A percentile compares a stretch with the other conserved stretches of the same genome.
Evolutionary conservation across 2,329 filamentous ascomycete genomes (phyloP).

Genomic region (Penicillium sp.): DNA sequence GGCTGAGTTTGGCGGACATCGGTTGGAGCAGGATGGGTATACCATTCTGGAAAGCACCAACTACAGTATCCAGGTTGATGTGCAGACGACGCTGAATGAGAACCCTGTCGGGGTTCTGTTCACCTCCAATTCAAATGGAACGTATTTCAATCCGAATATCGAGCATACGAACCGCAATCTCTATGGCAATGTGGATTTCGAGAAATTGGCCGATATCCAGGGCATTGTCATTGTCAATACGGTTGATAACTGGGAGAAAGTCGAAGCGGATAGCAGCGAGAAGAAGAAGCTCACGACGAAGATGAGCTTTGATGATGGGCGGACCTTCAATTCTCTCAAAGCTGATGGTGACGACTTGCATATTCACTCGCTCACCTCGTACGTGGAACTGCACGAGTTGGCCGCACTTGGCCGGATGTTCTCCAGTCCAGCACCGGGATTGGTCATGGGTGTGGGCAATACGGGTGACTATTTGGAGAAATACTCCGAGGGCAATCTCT

Average conservation of each 20-base stretch:
- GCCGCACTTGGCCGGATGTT: slow-evolving; percentile 84
- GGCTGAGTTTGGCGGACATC: slow-evolving; percentile 85
- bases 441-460: slow-evolving; percentile 94
- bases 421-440: slow-evolving; percentile 88
- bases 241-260: slow-evolving; percentile 82
- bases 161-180: slow-evolving; percentile 87
- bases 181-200: slow-evolving; percentile 84
- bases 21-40: slow-evolving; percentile 82
- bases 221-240: slow-evolving; percentile 89
- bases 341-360: slow-evolving; percentile 72
- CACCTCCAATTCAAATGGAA: slow-evolving; percentile 96
- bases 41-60: slow-evolving; percentile 95
- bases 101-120: slow-evolving; percentile 85
- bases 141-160: slow-evolving; percentile 89
- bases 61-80: slow-evolving; percentile 96
- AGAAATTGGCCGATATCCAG: slow-evolving; percentile 89
- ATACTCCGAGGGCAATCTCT: slow-evolving; percentile 77
- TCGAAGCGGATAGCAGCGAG: slow-evolving; percentile 57
- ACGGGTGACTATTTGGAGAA: slow-evolving; percentile 73
- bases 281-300: slow-evolving; percentile 74
- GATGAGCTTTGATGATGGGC: slow-evolving; percentile 95
- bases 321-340: slow-evolving; percentile 77
- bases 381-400: slow-evolving; percentile 41
- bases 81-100: slow-evolving; percentile 68
- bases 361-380: slow-evolving; percentile 87